Evolutionary conservation across 768 basidiomycete genomes (phyloP), one percentile per base, ranked within the genome.

Genomic region (Cystofilobasidium macerans): DNA sequence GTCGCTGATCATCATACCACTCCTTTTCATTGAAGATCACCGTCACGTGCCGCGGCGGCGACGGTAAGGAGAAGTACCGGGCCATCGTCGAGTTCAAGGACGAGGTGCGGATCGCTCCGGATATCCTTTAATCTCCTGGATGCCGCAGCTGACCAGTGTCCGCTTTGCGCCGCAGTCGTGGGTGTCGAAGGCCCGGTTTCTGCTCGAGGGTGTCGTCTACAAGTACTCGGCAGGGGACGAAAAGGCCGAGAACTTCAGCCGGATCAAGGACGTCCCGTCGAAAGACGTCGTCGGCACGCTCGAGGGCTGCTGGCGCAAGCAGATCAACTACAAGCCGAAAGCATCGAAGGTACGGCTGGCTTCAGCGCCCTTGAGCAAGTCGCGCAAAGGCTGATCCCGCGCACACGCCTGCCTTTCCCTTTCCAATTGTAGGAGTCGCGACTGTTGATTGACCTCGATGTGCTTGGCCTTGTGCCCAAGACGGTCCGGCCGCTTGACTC

Each of bases 51-150:
- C 80, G 80, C 24, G 86, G 88, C 7, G 84, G 84, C 66, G 79
- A 80, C 18, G 81, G 80, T 40, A 78, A 81, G 69, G 57, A 73
- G 69, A 82, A 81, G 72, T 84, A 88, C 71, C 81, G 93, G 67
- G 81, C 90, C 4, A 81, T 98, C 70, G 83, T 95, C 65, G 89
- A 93, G 72, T 98, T 94, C 78, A 92, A 91, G 77, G 95, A 99
- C 74, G 93, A 99, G 84, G 88, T 88, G 67, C 35, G 38, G n/a
- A n/a, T n/a, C n/a, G n/a, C n/a, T n/a, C n/a, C n/a, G n/a, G n/a
- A n/a, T n/a, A n/a, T n/a, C n/a, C n/a, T n/a, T n/a, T n/a, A n/a
- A n/a, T n/a, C n/a, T n/a, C n/a, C n/a, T n/a, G n/a, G n/a, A n/a
- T n/a, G n/a, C n/a, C n/a, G n/a, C n/a, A n/a, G n/a, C n/a, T n/a